Evolutionary conservation across 2,329 filamentous ascomycete species (phyloP), one percentile per base, ranked within the genome.

Genomic region (Xylaria sp.): DNA sequence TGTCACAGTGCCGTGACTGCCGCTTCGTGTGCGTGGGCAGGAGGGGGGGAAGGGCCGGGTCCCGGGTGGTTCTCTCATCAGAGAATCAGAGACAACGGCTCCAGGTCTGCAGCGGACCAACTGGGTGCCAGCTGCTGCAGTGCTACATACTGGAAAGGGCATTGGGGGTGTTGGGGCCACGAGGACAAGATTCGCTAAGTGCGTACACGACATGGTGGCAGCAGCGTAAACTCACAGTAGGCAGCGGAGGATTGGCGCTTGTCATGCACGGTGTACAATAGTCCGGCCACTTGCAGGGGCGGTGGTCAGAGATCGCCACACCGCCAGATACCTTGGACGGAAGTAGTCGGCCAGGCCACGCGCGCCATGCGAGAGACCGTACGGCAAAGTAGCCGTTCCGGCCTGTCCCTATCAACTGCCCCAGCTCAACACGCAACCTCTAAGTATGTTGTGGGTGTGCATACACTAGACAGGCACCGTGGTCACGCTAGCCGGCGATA

Each of bases 251-350:
- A 51, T 54, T 51, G 38, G 44, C 40, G 49, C 54, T 54, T 58
- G 38, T 46, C 47, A 65, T 68, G 69, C 70, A 72, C 70, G 41
- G 70, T 72, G 60, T 71, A 73, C 69, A 66, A 67, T 65, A 65
- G 66, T 56, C 40, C n/a, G 40, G 58, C 65, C 68, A 53, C 58
- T 43, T 64, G 59, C 63, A 68, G 60, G 61, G 54, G 61, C 54
- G 17, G 31, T 54, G 53, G 37, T 43, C 35, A 47, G 25, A 59
- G 66, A 70, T 69, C 65, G 68, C 63, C 65, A 73, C 71, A 72
- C 71, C 68, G 68, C 70, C 64, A 60, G 60, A 56, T 73, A 74
- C 72, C 53, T 69, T 6, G 3, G 11, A 3, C 1, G 13, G n/a
- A 51, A 33, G 72, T 74, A 72, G 58, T 64, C 58, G 9, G 13